Evolutionary conservation across 2,329 filamentous ascomycete genomes (phyloP).

Genomic region (Lachnellula cervina): DNA sequence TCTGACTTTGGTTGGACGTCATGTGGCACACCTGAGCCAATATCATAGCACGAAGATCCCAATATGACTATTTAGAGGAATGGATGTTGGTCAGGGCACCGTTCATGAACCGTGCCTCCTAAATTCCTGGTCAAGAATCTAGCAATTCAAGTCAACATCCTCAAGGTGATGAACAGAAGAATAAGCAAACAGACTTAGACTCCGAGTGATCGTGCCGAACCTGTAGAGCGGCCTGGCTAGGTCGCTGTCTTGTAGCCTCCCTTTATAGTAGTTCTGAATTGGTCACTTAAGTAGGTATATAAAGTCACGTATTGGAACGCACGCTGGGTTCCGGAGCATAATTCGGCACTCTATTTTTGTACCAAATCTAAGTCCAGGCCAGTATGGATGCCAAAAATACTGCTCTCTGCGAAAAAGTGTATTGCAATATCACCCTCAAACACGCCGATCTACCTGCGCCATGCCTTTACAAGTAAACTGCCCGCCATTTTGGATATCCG

Average conservation of each 20-base stretch:
- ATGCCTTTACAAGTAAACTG: constrained; percentile 6
- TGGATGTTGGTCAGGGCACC: no score
- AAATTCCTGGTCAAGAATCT: no score
- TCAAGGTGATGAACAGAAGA: no score
- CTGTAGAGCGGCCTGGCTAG: neutral
- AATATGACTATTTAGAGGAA: no score
- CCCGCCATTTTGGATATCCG: constrained; percentile 3
- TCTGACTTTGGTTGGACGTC: no score
- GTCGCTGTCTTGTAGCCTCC: neutral
- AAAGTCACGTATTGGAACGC: neutral
- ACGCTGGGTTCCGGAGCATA: neutral
- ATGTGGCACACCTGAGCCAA: no score
- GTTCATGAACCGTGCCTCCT: no score
- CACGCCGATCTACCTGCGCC: constrained; percentile 4
- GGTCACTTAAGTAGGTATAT: neutral
- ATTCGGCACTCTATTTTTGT: neutral
- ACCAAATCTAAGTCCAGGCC: neutral
- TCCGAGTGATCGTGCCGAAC: neutral
- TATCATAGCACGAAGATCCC: no score
- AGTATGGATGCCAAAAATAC: neutral
- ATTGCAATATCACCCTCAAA: neutral
- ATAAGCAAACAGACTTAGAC: no score
- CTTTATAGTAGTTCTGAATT: no score
- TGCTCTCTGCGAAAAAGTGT: neutral
- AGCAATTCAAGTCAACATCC: no score